Conservation (phyloP, 2,329 filamentous ascomycete species). For the Fusarium sp. region DNA sequence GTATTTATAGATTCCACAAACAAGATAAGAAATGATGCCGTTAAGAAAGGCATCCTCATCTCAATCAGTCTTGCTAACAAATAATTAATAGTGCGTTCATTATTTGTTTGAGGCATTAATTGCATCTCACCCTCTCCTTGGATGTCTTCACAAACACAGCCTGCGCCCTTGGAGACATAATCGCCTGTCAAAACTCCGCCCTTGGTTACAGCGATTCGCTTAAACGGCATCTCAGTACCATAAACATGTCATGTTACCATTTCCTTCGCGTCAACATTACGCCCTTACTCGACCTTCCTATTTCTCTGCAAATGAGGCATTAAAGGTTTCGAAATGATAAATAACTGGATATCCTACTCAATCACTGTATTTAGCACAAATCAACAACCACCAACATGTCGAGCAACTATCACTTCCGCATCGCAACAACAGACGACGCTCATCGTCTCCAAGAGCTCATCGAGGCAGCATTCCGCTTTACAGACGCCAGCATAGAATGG, state of each 20-base stretch:
- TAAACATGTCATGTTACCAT: neutral
- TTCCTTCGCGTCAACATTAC: slow-evolving; percentile 11
- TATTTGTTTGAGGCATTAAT: too few relatives aligned
- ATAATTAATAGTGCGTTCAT: too few relatives aligned
- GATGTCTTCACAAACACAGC: neutral
- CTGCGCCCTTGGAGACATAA: slow-evolving; percentile 6
- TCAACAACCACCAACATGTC: neutral
- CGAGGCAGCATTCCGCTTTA: slow-evolving; percentile 54
- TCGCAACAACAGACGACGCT: slow-evolving; percentile 52
- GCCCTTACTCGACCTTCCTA: slow-evolving; percentile 23
- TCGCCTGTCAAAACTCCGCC: neutral
- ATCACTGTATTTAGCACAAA: neutral
- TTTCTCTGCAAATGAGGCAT: slow-evolving; percentile 10
- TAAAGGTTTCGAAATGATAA: neutral
- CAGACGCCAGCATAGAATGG: slow-evolving; percentile 50
- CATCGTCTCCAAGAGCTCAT: slow-evolving; percentile 51
- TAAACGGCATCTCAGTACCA: neutral
- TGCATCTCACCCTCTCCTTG: too few relatives aligned
- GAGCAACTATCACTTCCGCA: slow-evolving; percentile 49
- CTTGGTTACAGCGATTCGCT: neutral
- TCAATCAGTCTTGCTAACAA: too few relatives aligned
- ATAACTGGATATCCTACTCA: neutral
- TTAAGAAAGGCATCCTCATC: neutral
- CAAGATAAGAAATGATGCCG: neutral
- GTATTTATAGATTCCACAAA: too few relatives aligned